Conservation (phyloP, 2,329 filamentous ascomycete genomes). For the Colletotrichum eleusines region DNA sequence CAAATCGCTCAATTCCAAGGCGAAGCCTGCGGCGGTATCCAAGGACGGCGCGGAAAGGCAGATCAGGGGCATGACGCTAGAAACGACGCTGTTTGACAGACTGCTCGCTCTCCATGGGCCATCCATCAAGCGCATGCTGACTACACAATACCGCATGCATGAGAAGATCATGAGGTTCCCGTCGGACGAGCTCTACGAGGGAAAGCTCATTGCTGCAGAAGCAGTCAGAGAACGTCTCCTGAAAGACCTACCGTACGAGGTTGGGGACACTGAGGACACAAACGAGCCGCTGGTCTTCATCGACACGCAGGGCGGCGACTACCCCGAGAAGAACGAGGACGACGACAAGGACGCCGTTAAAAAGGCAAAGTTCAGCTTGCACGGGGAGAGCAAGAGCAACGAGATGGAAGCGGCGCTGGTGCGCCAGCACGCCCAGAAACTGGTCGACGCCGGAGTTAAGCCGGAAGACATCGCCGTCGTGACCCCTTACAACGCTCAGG, state of each 20-base stretch:
- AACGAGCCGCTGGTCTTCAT: conserved; percentile 90
- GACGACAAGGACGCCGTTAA: conserved; percentile 65
- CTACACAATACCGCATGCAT: conserved; percentile 98
- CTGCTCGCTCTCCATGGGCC: conserved; percentile 84
- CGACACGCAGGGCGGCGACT: conserved; percentile 95
- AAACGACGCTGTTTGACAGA: conserved; percentile 93
- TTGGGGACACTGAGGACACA: conserved; percentile 87
- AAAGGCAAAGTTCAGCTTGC: conserved; percentile 59
- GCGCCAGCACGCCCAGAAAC: conserved; percentile 77
- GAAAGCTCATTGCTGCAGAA: conserved; percentile 83
- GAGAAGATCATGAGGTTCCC: conserved; percentile 95
- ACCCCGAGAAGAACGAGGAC: conserved; percentile 84
- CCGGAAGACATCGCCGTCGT: conserved; percentile 91
- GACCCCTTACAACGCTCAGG: conserved; percentile 96
- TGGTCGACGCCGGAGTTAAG: conserved; percentile 84
- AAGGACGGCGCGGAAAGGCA: conserved; percentile 52
- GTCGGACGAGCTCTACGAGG: conserved; percentile 88
- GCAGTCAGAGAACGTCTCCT: conserved; percentile 81
- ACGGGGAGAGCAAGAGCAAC: conserved; percentile 84
- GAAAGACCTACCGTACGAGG: conserved; percentile 80
- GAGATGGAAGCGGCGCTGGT: conserved; percentile 90
- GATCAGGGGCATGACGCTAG: conserved; percentile 73
- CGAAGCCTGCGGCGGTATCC: conserved; percentile 47
- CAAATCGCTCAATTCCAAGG: conserved; percentile 77
- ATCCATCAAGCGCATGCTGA: conserved; percentile 92